A percentile compares a stretch with the other conserved stretches of the same genome.
Evolutionary conservation across 2,329 filamentous ascomycete genomes (phyloP).

Genomic region (Akanthomyces muscarius): DNA sequence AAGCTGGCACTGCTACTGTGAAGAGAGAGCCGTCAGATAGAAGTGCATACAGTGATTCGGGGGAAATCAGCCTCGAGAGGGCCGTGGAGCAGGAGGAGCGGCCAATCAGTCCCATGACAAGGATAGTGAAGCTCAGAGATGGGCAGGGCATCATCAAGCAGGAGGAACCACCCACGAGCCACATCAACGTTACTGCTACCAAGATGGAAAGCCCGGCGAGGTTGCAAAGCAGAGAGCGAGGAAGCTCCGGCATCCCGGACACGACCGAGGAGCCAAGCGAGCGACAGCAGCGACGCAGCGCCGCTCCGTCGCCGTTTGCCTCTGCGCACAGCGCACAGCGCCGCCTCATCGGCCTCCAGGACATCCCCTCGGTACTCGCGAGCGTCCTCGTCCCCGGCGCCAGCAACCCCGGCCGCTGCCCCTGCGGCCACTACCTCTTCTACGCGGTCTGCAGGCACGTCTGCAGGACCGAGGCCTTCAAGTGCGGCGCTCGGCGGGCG

Average conservation of each 20-base stretch:
- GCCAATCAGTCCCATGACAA: background rate
- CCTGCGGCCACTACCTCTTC: slow-evolving; percentile 1
- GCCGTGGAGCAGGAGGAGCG: background rate
- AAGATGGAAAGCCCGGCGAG: background rate
- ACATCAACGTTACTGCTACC: background rate
- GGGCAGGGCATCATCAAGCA: background rate
- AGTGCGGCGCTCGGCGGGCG: background rate
- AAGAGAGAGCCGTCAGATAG: no score
- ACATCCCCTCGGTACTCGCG: background rate
- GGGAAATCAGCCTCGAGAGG: background rate
- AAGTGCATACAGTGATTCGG: background rate
- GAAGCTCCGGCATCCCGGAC: background rate
- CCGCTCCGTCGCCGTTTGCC: background rate
- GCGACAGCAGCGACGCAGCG: slow-evolving; percentile 5
- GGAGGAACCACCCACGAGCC: background rate
- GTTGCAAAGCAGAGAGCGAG: background rate
- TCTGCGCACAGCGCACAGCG: background rate
- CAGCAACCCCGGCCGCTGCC: background rate
- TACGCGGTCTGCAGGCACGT: background rate
- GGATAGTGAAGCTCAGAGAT: background rate
- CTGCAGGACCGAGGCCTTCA: background rate
- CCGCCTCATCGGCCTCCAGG: background rate
- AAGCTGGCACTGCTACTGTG: background rate
- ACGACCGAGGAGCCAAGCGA: background rate
- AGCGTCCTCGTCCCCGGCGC: background rate